Percentiles rank a stretch among this genome's conserved stretches.
These are phyloP conservation scores for Phialocephala subalpina DNA, from an alignment of 2,329 filamentous ascomycete species.

Conservation along the genomic window DNA sequence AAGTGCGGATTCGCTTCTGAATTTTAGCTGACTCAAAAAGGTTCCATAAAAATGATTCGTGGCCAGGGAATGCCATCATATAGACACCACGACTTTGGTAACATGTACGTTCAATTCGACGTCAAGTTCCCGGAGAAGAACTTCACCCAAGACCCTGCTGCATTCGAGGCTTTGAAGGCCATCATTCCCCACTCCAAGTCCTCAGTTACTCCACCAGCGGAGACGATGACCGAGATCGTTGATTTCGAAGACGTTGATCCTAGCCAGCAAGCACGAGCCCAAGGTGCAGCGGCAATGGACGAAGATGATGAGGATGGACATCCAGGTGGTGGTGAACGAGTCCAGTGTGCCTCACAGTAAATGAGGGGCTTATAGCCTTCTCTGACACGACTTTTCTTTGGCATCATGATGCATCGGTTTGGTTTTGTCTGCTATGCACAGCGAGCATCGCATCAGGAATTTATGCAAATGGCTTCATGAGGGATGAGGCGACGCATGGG, in stretches of 20 bases:
- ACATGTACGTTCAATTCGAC: constrained; percentile 96
- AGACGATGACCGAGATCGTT: constrained; percentile 92
- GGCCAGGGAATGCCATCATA: constrained; percentile 98
- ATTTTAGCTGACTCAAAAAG: constrained; percentile 56
- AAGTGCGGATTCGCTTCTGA: constrained; percentile 7
- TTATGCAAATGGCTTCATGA: constrained; percentile 30
- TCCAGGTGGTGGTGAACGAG: constrained; percentile 74
- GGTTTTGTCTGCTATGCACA: constrained; percentile 24
- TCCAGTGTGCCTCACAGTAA: constrained; percentile 90
- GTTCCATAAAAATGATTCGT: constrained; percentile 90
- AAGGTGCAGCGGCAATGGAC: constrained; percentile 71
- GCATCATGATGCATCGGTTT: constrained; percentile 30
- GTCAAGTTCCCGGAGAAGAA: constrained; percentile 93
- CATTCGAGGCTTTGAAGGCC: constrained; percentile 81
- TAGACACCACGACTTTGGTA: constrained; percentile 93
- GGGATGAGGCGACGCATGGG: constrained; percentile 20
- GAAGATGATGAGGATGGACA: constrained; percentile 83
- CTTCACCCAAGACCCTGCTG: constrained; percentile 70
- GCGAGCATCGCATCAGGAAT: constrained; percentile 21
- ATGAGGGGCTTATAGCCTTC: background rate
- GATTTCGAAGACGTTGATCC: constrained; percentile 85
- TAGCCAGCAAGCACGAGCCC: constrained; percentile 71
- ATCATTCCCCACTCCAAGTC: constrained; percentile 78
- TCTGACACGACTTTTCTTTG: constrained; percentile 21
- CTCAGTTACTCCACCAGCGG: constrained; percentile 71